These are phyloP conservation scores for Usnea hakonensis DNA, from an alignment of 495 filamentous ascomycete genomes.

Conservation along the genomic window DNA sequence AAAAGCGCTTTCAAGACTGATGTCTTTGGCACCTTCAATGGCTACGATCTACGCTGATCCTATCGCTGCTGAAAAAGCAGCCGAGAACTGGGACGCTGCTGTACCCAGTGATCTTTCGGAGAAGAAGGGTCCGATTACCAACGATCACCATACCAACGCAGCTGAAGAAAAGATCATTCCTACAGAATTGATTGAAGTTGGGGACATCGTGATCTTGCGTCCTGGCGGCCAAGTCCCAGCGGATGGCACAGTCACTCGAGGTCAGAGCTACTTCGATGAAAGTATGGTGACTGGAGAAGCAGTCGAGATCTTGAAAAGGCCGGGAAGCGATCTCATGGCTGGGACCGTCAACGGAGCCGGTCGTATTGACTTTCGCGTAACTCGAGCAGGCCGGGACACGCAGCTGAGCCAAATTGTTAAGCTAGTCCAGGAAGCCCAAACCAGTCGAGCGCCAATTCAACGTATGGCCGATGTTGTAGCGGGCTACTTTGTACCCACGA, in stretches of 20 bases:
- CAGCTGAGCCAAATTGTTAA: conserved; percentile 97
- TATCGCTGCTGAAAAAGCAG: conserved; percentile 84
- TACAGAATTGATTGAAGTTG: conserved; percentile 90
- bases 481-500: conserved; percentile 88
- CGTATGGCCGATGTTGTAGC: conserved; percentile 84
- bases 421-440: conserved; percentile 93
- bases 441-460: conserved; percentile 89
- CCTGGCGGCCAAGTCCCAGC: conserved; percentile 96
- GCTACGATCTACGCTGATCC: conserved; percentile 97
- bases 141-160: conserved; percentile 42
- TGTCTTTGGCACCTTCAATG: conserved; percentile 94
- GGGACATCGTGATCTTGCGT: conserved; percentile 84
- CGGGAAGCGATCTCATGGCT: conserved; percentile 75
- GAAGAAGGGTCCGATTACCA: conserved; percentile 36
- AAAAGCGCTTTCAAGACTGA: conserved; percentile 85
- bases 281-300: conserved; percentile 99
- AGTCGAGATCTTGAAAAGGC: conserved; percentile 81
- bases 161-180: conserved; percentile 77
- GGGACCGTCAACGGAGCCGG: conserved; percentile 95
- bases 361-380: conserved; percentile 86
- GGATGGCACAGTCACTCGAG: conserved; percentile 77
- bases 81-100: conserved; percentile 61
- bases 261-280: conserved; percentile 91
- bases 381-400: conserved; percentile 85
- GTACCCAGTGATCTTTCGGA: conserved; percentile 21